phyloP scores from a whole-genome alignment of 805 yeast species.

The Pichia eremophila region DNA sequence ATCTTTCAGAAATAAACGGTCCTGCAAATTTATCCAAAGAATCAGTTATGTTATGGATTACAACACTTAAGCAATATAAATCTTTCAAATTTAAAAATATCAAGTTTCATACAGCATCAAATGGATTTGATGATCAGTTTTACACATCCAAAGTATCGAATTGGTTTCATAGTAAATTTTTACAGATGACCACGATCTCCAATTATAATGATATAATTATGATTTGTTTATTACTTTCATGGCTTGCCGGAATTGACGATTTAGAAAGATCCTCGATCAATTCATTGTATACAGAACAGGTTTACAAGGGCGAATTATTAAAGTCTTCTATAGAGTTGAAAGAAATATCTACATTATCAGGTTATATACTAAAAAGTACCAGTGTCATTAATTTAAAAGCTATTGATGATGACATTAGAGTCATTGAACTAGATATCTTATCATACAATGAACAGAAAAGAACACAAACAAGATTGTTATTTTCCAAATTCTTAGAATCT shows the following conservation, averaged over 20 bases:
- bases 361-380: neutral
- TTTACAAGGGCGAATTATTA: neutral
- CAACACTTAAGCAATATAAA: slow-evolving; percentile 29
- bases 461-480: neutral
- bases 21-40: slow-evolving; percentile 41
- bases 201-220: neutral
- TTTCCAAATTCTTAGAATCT: neutral
- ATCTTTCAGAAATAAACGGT: slow-evolving; percentile 51
- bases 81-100: slow-evolving; percentile 24
- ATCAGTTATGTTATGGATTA: slow-evolving; percentile 47
- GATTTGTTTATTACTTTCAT: neutral
- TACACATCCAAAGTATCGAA: slow-evolving; percentile 27
- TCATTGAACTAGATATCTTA: neutral
- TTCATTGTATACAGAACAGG: neutral
- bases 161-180: slow-evolving; percentile 32
- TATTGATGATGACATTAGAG: neutral
- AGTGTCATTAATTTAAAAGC: neutral
- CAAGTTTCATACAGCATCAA: slow-evolving; percentile 15
- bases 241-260: neutral
- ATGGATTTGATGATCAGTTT: slow-evolving; percentile 9
- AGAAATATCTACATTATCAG: neutral
- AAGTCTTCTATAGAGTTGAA: neutral
- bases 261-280: neutral
- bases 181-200: neutral
- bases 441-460: neutral